Evolutionary conservation across 306 rosid species (phyloP).

Genomic region (Rosa chinensis): DNA sequence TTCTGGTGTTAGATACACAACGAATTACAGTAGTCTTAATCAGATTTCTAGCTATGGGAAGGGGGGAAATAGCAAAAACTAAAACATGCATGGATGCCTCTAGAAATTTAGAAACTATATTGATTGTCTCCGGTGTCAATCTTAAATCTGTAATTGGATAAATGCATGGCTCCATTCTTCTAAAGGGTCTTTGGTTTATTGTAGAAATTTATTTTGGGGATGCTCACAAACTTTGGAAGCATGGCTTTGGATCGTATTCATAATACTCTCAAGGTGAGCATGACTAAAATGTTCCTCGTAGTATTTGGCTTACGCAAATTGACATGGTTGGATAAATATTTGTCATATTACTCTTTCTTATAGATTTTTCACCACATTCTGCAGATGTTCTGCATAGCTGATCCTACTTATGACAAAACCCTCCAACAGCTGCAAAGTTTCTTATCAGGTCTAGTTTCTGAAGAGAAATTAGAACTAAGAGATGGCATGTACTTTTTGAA

Average conservation of each 20-base stretch:
- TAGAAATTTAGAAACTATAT: background rate
- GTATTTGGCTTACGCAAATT: constrained; percentile 6
- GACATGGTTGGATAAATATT: constrained; percentile 9
- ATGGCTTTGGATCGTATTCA: constrained; percentile 91
- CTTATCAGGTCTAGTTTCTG: constrained; percentile 77
- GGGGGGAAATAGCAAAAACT: background rate
- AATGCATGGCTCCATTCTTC: constrained; percentile 10
- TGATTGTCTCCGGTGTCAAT: background rate
- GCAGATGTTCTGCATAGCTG: constrained; percentile 94
- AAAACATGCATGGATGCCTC: background rate
- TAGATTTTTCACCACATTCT: background rate
- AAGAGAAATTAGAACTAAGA: constrained; percentile 79
- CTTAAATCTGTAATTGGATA: background rate
- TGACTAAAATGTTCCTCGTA: constrained; percentile 5
- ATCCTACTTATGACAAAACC: constrained; percentile 87
- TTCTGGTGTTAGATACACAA: background rate
- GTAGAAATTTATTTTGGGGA: constrained; percentile 91
- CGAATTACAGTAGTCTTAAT: background rate
- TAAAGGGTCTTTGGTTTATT: constrained; percentile 28
- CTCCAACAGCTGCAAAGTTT: constrained; percentile 89
- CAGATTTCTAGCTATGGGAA: background rate
- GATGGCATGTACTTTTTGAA: constrained; percentile 80
- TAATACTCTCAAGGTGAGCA: constrained; percentile 90
- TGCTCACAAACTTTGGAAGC: constrained; percentile 96
- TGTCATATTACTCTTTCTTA: background rate